Base-by-base conservation (phyloP, 176 grass and related monocot genomes). In the Ampelocalamus luodianensis region DNA sequence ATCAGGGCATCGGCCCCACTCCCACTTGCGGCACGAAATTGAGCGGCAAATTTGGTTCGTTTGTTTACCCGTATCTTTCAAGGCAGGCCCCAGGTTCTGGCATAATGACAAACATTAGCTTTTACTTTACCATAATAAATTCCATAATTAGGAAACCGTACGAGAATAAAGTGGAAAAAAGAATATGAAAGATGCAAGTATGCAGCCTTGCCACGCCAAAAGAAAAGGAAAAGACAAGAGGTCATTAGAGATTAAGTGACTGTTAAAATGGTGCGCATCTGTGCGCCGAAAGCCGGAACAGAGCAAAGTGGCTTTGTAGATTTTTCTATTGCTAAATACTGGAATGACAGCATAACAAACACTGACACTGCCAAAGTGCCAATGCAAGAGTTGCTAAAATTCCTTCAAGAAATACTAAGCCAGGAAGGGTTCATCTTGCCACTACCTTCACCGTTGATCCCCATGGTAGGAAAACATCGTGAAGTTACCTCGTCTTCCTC, bases 361-460 rank as follows among this genome's bases (percentile, higher is more conserved):
- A 8, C 18, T 26, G 5, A 2, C 42, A 55, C 10, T 20, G 73
- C 42, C 8, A 10, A 4, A 18, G 39, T 20, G 73, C 42, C 8
- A 10, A 4, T 24, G 39, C 27, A 51, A 24, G 24, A 67, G 66
- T 17, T 69, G 63, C 4, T 45, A 56, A 29, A 54, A 53, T 29
- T 26, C 10, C 18, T 66, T 67, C 3, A 0, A 37, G 27, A 53
- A 26, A 61, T 61, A 16, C 5, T 18, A n/a, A n/a, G n/a, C n/a
- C 89, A 74, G 85, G 68, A 99, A 90, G 88, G 97, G 97, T 40
- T 3, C 79, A 24, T 88, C 87, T 4, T 99, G 97, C 93, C 90
- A 82, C 36, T 99, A 90, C 72, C 26, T 80, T 24, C 97, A 99
- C 82, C 92, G 85, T 63, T 92, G 90, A 95, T 80, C 63, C 36